A percentile compares a stretch with the other conserved stretches of the same genome.
These are phyloP conservation scores for Aspergillus hiratsukae DNA, from an alignment of 2,329 filamentous ascomycete genomes.

Conservation along the genomic window DNA sequence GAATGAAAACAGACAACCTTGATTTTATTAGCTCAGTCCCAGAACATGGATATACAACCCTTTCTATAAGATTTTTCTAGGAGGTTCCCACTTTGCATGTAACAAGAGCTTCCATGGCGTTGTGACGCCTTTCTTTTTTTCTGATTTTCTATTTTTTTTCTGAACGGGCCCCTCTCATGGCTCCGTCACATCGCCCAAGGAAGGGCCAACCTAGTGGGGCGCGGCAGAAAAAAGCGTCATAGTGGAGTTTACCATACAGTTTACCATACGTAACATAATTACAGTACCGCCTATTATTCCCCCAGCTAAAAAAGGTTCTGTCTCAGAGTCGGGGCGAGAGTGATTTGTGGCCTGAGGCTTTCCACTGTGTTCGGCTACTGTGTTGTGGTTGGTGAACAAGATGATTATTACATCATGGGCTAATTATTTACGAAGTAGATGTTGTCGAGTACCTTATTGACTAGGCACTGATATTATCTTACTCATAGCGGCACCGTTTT, in stretches of 20 bases:
- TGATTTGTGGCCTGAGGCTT: neutral
- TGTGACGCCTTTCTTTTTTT: constrained; percentile 7
- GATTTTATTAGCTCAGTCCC: constrained; percentile 6
- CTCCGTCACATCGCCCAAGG: constrained; percentile 13
- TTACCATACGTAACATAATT: constrained; percentile 14
- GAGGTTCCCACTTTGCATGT: constrained; percentile 22
- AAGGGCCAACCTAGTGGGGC: constrained; percentile 9
- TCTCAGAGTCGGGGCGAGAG: neutral
- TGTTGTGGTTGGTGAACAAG: neutral
- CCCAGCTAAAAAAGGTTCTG: neutral
- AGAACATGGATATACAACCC: constrained; percentile 3
- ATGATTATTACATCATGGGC: neutral
- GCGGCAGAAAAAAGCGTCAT: constrained; percentile 22
- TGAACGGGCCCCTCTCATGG: constrained; percentile 21
- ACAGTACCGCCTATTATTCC: neutral
- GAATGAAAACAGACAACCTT: constrained; percentile 14
- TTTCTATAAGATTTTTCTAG: constrained; percentile 19
- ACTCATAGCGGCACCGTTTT: neutral
- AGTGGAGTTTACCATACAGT: constrained; percentile 19
- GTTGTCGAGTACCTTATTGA: no score
- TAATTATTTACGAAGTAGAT: neutral
- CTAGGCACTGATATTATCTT: no score
- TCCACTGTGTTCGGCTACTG: neutral
- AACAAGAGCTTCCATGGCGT: constrained; percentile 16
- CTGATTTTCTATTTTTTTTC: constrained; percentile 6